Conservation (phyloP, 202 grass and related monocot genomes). For the Eragrostis tef region DNA sequence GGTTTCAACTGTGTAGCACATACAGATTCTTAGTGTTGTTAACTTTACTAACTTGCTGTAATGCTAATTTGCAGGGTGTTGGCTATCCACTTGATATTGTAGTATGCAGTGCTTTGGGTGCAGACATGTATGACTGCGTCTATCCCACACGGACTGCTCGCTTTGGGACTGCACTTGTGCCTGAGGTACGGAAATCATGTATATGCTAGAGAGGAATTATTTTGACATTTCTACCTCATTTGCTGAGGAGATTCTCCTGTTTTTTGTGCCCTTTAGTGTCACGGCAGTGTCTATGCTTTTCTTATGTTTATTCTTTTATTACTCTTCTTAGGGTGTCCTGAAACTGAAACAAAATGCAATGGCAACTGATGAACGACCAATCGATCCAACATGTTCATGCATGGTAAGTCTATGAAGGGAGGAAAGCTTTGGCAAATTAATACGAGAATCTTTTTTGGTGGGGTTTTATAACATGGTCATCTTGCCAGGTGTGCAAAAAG, state of each 20-base stretch:
- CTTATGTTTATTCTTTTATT: conserved; percentile 10
- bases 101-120: conserved; percentile 95
- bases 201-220: neutral
- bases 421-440: conserved; percentile 17
- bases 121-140: conserved; percentile 94
- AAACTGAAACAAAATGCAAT: conserved; percentile 91
- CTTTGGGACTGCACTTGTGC: conserved; percentile 88
- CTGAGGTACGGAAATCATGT: conserved; percentile 63
- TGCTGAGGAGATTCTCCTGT: neutral
- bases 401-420: conserved; percentile 63
- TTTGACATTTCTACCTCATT: neutral
- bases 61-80: conserved; percentile 74
- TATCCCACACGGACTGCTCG: conserved; percentile 92
- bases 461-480: conserved; percentile 27
- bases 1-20: neutral
- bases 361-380: conserved; percentile 89
- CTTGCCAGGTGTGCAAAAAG: conserved; percentile 87
- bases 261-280: neutral
- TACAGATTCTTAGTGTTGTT: conserved; percentile 19
- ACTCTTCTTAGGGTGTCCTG: conserved; percentile 69
- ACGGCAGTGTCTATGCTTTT: neutral
- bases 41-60: conserved; percentile 17
- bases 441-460: neutral
- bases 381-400: conserved; percentile 87
- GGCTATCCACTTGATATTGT: conserved; percentile 99